Evolutionary conservation across 2,329 filamentous ascomycete genomes (phyloP), one percentile per base, ranked within the genome.

Genomic region (Fusarium napiforme): DNA sequence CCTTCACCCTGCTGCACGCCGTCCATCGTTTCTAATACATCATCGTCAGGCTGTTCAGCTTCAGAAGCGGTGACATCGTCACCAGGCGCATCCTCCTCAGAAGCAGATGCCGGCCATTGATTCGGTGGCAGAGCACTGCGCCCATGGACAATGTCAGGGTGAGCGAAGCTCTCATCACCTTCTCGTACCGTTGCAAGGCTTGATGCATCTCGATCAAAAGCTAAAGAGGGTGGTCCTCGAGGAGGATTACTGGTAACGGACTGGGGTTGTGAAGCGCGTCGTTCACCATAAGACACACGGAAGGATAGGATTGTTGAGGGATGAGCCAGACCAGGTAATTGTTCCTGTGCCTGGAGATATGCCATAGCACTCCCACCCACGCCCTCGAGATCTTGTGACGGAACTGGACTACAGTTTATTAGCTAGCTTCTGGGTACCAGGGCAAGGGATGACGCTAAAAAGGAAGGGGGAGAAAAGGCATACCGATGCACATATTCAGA

Each of bases 401-500:
- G 69, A 40, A 62, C 59, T 46, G 73, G 60, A 18, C 66, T 70
- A 49, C 19, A 8, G 34, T 26, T 14, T 40, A 34, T 75, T 23
- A 71, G 63, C 32, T 28, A 39, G 21, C 57, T 28, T 40, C 23
- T 39, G 23, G 63, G n/a, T 16, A 34, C 14, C 11, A 14, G 23
- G 19, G 28, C n/a, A 8, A n/a, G 26, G 15, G 50, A 23, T 19
- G 15, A n/a, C 30, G 21, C 26, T 36, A 34, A 14, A 40, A 28
- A 14, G 26, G 66, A 43, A 26, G 19, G 23, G 68, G 30, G 34
- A 30, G 50, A 18, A 40, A 28, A n/a, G 32, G 66, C 71, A 58
- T 70, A 77, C 70, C 58, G 72, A 56, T 78, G 61, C 16, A 80
- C 56, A 57, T 81, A 88, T 18, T 74, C 45, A 26, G 79, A 78